phyloP scores from a whole-genome alignment of 805 yeast genomes.

The Saturnispora diversa region DNA sequence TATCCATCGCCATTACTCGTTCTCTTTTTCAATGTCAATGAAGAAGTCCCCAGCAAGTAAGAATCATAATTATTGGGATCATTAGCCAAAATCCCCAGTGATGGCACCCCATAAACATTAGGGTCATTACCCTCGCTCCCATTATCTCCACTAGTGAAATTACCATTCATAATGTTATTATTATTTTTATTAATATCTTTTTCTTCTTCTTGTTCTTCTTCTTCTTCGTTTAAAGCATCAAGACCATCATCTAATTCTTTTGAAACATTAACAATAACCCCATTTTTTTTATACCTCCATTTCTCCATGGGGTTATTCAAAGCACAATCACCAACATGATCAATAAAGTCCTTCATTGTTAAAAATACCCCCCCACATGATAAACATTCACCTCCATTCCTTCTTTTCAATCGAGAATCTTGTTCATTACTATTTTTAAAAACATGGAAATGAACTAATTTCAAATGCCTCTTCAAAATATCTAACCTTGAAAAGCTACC shows the following conservation, averaged over 20 bases:
- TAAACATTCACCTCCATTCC: slow-evolving; percentile 50
- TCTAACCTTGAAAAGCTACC: slow-evolving; percentile 70
- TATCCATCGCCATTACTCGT: neutral
- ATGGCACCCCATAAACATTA: no score
- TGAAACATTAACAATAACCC: slow-evolving; percentile 24
- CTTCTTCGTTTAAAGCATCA: neutral
- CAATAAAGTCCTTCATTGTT: slow-evolving; percentile 48
- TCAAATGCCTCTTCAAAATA: slow-evolving; percentile 64
- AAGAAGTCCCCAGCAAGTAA: no score
- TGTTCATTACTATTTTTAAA: neutral
- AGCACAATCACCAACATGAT: slow-evolving; percentile 61
- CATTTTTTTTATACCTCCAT: slow-evolving; percentile 29
- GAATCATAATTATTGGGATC: no score
- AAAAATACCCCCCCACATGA: slow-evolving; percentile 52
- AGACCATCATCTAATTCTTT: slow-evolving; percentile 16
- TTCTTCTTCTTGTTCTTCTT: no score
- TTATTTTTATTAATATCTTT: no score
- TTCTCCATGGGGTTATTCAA: slow-evolving; percentile 28
- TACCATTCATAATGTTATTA: no score
- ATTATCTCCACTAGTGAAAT: no score
- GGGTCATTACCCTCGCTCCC: no score
- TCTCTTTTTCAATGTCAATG: slow-evolving; percentile 4
- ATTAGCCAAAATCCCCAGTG: no score
- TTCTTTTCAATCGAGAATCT: neutral
- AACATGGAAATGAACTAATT: slow-evolving; percentile 58